Evolutionary conservation across 1,284 basidiomycete species (phyloP).

Genomic region (Exobasidium cylindrosporum): DNA sequence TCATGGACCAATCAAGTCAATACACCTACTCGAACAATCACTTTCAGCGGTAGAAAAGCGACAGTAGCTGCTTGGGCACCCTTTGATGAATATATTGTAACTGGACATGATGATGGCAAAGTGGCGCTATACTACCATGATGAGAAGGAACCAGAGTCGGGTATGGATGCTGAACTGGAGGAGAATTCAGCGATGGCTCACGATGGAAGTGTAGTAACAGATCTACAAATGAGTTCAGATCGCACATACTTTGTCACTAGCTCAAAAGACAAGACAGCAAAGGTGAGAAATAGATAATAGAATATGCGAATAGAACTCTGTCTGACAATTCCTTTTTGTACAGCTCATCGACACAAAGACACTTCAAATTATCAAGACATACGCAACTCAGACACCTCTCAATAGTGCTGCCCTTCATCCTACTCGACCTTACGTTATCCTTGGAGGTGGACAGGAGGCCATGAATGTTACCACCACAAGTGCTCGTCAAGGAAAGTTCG

Average conservation of each 20-base stretch:
- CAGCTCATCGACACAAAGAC: conserved; percentile 87
- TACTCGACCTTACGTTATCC: conserved; percentile 68
- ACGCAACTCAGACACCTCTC: conserved; percentile 85
- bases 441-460: conserved; percentile 96
- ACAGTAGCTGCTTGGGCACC: conserved; percentile 90
- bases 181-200: conserved; percentile 64
- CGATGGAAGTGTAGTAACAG: conserved; percentile 61
- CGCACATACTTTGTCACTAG: conserved; percentile 92
- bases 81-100: conserved; percentile 76
- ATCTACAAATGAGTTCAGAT: conserved; percentile 86
- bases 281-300: conserved; percentile 61
- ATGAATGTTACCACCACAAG: conserved; percentile 97
- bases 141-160: conserved; percentile 50
- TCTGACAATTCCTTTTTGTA: neutral
- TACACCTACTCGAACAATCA: conserved; percentile 51
- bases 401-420: conserved; percentile 90
- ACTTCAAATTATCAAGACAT: conserved; percentile 88
- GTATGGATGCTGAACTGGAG: conserved; percentile 76
- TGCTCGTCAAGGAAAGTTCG: conserved; percentile 90
- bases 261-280: conserved; percentile 92
- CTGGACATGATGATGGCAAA: conserved; percentile 94
- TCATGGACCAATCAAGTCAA: conserved; percentile 43
- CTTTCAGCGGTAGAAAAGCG: conserved; percentile 65
- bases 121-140: conserved; percentile 59
- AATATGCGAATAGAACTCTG: conserved; percentile 3